Percentiles rank a stretch among this genome's conserved stretches.
These are phyloP conservation scores for Coccomyxa sp. DNA, from an alignment of 139 green algal genomes.

Conservation along the genomic window DNA sequence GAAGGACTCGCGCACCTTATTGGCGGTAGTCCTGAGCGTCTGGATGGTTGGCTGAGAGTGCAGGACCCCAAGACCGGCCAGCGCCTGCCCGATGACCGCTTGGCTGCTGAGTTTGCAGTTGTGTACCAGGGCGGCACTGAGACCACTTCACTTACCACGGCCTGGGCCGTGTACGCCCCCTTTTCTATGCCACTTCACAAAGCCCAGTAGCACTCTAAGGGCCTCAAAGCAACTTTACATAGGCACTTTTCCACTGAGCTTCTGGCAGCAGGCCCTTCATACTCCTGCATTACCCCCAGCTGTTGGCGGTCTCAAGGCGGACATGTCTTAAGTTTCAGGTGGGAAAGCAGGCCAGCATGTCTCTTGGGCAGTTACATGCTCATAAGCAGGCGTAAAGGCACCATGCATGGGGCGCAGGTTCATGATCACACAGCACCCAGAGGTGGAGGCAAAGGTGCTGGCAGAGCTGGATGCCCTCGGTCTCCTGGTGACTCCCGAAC, in stretches of 20 bases:
- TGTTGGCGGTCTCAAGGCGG: too few relatives aligned
- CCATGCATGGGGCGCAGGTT: neutral
- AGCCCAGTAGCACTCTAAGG: neutral
- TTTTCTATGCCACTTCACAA: neutral
- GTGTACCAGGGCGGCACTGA: slow-evolving; percentile 27
- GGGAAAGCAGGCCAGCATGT: too few relatives aligned
- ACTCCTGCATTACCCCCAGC: too few relatives aligned
- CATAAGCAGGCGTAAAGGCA: neutral
- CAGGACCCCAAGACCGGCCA: neutral
- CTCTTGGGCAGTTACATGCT: neutral
- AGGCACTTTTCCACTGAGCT: neutral
- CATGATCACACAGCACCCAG: slow-evolving; percentile 22
- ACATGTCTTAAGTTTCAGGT: too few relatives aligned
- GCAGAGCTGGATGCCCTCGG: slow-evolving; percentile 14
- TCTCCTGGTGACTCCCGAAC: slow-evolving; percentile 6
- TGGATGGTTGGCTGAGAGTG: too few relatives aligned
- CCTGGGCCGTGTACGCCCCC: slow-evolving; percentile 11
- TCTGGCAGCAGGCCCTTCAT: too few relatives aligned
- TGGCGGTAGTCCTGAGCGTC: too few relatives aligned
- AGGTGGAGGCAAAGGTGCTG: slow-evolving; percentile 11
- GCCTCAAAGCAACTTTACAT: neutral
- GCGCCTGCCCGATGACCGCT: neutral
- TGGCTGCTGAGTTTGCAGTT: slow-evolving; percentile 3
- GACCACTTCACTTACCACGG: slow-evolving; percentile 23
- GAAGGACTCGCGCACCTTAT: too few relatives aligned